A percentile compares a stretch with the other conserved stretches of the same genome.
These are phyloP conservation scores for Kitagawia praeruptora DNA, from an alignment of 129 eudicot species.

Conservation along the genomic window DNA sequence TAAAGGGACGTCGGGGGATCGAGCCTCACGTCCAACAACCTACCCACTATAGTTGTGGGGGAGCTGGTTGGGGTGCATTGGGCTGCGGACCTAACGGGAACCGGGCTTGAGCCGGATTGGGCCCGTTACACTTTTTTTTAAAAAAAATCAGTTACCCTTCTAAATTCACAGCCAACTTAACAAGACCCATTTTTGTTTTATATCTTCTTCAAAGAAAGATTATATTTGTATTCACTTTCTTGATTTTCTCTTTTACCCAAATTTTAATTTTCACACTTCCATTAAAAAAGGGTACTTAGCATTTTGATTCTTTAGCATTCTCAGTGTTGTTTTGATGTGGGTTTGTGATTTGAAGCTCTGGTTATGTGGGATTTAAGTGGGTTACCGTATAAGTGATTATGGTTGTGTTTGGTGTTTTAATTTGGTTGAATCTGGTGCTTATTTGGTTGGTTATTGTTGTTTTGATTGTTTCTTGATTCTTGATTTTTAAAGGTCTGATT, in stretches of 20 bases:
- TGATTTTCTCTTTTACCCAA: constrained; percentile 10
- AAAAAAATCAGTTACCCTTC: background rate
- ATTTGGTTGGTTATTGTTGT: background rate
- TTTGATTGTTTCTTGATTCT: background rate
- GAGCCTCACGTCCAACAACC: too few species aligned
- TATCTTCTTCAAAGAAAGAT: background rate
- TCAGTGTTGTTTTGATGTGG: background rate
- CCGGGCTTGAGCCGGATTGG: too few species aligned
- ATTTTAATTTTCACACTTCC: background rate
- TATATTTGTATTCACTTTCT: background rate
- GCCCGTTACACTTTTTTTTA: too few species aligned
- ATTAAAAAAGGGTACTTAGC: background rate
- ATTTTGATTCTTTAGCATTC: constrained; percentile 12
- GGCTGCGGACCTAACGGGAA: too few species aligned
- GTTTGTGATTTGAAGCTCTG: background rate
- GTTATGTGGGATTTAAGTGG: background rate
- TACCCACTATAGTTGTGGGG: too few species aligned
- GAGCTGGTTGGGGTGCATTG: too few species aligned
- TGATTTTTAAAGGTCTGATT: constrained; percentile 8
- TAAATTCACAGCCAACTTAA: background rate
- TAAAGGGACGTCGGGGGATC: too few species aligned
- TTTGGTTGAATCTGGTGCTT: background rate
- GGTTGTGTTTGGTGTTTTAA: background rate
- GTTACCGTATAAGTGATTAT: background rate
- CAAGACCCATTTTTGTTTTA: background rate